Evolutionary conservation across 495 filamentous ascomycete genomes (phyloP).

Genomic region (Neurospora discreta): DNA sequence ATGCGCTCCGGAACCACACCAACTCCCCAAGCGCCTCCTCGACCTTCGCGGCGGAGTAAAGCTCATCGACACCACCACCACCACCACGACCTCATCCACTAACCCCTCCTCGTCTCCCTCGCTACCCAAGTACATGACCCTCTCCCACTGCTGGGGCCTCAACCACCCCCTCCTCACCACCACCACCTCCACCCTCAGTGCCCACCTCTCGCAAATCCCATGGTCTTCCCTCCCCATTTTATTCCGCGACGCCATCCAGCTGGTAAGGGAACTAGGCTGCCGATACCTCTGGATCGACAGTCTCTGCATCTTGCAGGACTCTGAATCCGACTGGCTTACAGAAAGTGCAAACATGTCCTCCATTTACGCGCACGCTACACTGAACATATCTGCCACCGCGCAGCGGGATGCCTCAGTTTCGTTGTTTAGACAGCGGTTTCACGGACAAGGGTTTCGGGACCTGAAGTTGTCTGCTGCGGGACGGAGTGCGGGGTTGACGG

Average conservation of each 20-base stretch:
- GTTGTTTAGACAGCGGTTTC: slow-evolving; percentile 10
- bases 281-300: slow-evolving; percentile 28
- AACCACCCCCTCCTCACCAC: slow-evolving; percentile 2
- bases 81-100: no score
- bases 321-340: slow-evolving; percentile 9
- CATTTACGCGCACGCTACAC: not conserved
- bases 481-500: not conserved
- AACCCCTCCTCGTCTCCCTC: not conserved
- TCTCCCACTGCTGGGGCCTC: slow-evolving; percentile 14
- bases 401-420: not conserved
- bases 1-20: not conserved
- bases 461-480: not conserved
- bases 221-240: slow-evolving; percentile 5
- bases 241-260: slow-evolving; percentile 3
- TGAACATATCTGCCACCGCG: not conserved
- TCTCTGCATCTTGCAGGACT: slow-evolving; percentile 16
- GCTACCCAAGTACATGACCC: slow-evolving; percentile 5
- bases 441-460: slow-evolving; percentile 15
- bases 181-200: not conserved
- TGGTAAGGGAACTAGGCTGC: slow-evolving; percentile 1
- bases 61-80: slow-evolving; percentile 5
- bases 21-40: slow-evolving; percentile 3
- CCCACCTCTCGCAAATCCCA: slow-evolving; percentile 1
- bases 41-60: slow-evolving; percentile 7
- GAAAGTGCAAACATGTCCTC: not conserved